Base-by-base conservation (phyloP, 2,329 filamentous ascomycete species). In the Dactylellina haptotyla region DNA sequence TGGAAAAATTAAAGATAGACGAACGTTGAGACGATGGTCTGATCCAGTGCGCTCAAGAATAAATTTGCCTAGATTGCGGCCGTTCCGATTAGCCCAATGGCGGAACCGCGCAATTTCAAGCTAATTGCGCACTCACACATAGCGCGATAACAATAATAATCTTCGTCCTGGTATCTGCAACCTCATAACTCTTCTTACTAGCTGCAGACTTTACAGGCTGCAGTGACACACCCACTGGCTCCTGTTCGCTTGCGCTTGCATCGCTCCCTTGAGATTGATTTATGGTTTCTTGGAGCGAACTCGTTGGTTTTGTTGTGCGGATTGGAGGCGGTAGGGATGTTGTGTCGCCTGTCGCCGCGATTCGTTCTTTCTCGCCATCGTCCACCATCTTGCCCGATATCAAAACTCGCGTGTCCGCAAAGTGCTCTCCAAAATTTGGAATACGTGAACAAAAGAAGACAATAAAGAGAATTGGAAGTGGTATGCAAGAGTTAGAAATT, bases 41-140 rank as follows among this genome's bases (percentile, higher is more conserved):
- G 77, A 43, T 78, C 77, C 18, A 78, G 58, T 20, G 77, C 77
- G 45, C 77, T 75, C 16, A 78, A 46, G 71, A 78, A 77, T 5
- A 77, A 74, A 39, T 77, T 78, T 54, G 77, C 51, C 77, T 78
- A 18, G 23, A 65, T 25, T 43, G 37, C 41, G 39, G 62, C 18
- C n/a, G 16, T 18, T 30, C 32, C 12, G 18, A 25, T 65, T 12
- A 43, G 23, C n/a, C n/a, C n/a, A n/a, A n/a, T n/a, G n/a, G n/a
- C n/a, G n/a, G n/a, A n/a, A n/a, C n/a, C n/a, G n/a, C 26, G 32
- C 30, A 32, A 8, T 53, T 26, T n/a, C 6, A 43, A 12, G 10
- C 8, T 30, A 26, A 20, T 14, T 23, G n/a, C 5, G 48, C 61
- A 76, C 76, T 62, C 50, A 78, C 77, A 75, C 77, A 78, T 63